A percentile compares a stretch with the other conserved stretches of the same genome.
Evolutionary conservation across 768 basidiomycete species (phyloP).

Genomic region (Steccherinum ochraceum): DNA sequence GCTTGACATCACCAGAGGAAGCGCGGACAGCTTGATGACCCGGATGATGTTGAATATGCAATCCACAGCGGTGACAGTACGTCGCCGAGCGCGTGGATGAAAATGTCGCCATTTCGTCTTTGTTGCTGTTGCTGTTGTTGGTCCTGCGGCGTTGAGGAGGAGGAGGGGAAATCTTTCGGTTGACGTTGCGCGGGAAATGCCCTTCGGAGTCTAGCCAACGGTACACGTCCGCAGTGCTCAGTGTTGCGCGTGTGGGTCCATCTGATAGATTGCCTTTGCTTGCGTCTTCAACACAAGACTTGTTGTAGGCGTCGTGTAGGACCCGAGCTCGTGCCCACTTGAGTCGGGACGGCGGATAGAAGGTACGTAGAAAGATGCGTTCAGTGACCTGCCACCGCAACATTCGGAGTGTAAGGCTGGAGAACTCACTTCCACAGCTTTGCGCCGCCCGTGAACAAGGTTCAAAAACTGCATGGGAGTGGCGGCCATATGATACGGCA

Average conservation of each 20-base stretch:
- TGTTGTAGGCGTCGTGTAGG: constrained; percentile 31
- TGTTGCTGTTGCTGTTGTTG: background rate
- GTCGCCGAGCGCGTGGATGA: constrained; percentile 3
- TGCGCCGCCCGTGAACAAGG: constrained; percentile 36
- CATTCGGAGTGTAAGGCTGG: background rate
- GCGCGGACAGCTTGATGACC: constrained; percentile 6
- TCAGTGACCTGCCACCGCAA: background rate
- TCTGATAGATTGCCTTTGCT: constrained; percentile 7
- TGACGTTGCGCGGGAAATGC: constrained; percentile 28
- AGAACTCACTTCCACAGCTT: constrained; percentile 40
- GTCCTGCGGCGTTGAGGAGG: background rate
- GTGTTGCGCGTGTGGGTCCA: constrained; percentile 14
- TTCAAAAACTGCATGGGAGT: constrained; percentile 27
- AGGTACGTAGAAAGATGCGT: background rate
- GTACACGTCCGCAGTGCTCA: constrained; percentile 38
- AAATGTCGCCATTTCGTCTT: background rate
- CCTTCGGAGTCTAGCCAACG: constrained; percentile 38
- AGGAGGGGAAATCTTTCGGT: constrained; percentile 8
- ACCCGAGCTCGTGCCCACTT: constrained; percentile 43
- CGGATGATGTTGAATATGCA: constrained; percentile 15
- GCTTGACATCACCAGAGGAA: background rate
- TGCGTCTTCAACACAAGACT: constrained; percentile 16
- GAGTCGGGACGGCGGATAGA: background rate
- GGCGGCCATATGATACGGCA: constrained; percentile 34
- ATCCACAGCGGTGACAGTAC: constrained; percentile 19